Percentiles rank a stretch among this genome's conserved stretches.
These are phyloP conservation scores for Podospora appendiculata DNA, from an alignment of 495 filamentous ascomycete genomes.

Conservation along the genomic window DNA sequence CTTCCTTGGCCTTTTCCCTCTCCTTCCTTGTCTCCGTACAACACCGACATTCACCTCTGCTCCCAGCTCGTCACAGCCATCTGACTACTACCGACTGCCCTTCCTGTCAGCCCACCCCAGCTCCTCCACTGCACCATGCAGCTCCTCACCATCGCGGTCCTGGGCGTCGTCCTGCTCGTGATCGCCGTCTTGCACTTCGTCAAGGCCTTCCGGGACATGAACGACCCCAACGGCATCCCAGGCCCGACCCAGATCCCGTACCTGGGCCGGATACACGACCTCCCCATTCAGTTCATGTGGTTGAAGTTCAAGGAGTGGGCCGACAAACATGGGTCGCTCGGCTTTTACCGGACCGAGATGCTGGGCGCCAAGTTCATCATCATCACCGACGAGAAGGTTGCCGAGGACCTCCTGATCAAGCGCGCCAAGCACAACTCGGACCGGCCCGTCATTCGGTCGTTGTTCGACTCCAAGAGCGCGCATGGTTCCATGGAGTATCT, in stretches of 20 bases:
- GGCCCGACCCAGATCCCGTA: conserved; percentile 32
- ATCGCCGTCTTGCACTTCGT: conserved; percentile 20
- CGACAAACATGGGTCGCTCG: conserved; percentile 34
- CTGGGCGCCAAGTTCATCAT: conserved; percentile 41
- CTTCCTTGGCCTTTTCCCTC: too few species aligned
- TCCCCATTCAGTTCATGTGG: conserved; percentile 41
- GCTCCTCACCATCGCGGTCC: conserved; percentile 12
- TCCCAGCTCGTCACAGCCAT: neutral
- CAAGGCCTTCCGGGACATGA: conserved; percentile 24
- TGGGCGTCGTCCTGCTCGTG: conserved; percentile 14
- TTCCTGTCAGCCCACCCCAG: neutral
- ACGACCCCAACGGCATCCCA: conserved; percentile 22
- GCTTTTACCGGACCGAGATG: conserved; percentile 40
- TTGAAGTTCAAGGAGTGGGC: conserved; percentile 46
- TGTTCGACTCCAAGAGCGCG: conserved; percentile 34
- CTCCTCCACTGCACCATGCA: neutral
- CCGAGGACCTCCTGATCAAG: conserved; percentile 43
- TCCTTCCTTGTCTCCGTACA: too few species aligned
- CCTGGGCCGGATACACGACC: conserved; percentile 38
- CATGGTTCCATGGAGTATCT: conserved; percentile 33
- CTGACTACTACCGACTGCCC: neutral
- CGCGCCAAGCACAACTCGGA: conserved; percentile 42
- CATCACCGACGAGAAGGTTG: conserved; percentile 44
- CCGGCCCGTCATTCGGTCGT: conserved; percentile 28
- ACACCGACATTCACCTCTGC: too few species aligned